Base-by-base conservation (phyloP, 2,329 filamentous ascomycete species). In the Pleomassaria siparia region DNA sequence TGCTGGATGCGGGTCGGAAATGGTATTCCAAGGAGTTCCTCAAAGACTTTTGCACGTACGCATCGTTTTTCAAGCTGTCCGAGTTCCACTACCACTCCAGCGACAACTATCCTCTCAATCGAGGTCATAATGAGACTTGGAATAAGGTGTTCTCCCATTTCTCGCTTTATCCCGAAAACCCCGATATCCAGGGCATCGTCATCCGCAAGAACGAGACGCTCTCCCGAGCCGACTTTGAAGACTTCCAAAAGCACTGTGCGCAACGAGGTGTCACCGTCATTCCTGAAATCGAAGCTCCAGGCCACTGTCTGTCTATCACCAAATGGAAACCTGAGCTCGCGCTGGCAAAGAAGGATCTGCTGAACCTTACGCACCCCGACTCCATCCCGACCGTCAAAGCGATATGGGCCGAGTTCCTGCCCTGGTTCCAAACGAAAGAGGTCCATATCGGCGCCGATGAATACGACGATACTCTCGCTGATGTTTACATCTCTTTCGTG, bases 41-140 rank as follows among this genome's bases (percentile, higher is more conserved):
- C 21, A 73, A 74, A 43, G 72, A 75, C 18, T 55, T 75, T 16
- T 76, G 74, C 62, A 73, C 71, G 21, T 76, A 75, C 44, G 71
- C 70, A 2, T 72, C 70, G 12, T 75, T 75, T 58, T 78, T 77
- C 65, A 78, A 76, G 57, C 66, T 77, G 56, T 73, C 70, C 11
- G 74, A 77, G 52, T 77, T 79, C 41, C 76, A 78, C 46, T 76
- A 77, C 51, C 76, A 78, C 52, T 71, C 73, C 6, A 76, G 73
- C 56, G 76, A 79, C 60, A 78, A 78, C 50, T 76, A 76, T 49
- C 74, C 74, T 0, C 53, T 78, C 33, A 77, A 75, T 47, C 70
- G 75, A 7, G 75, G 75, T 1, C 70, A 60, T 40, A 78, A 78
- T 42, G 70, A 72, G 33, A 75, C 75, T 0, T 77, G 74, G 74